Percentiles rank a stretch among this genome's conserved stretches.
phyloP scores from a whole-genome alignment of 768 basidiomycete genomes.

The Boletus reticulatus region DNA sequence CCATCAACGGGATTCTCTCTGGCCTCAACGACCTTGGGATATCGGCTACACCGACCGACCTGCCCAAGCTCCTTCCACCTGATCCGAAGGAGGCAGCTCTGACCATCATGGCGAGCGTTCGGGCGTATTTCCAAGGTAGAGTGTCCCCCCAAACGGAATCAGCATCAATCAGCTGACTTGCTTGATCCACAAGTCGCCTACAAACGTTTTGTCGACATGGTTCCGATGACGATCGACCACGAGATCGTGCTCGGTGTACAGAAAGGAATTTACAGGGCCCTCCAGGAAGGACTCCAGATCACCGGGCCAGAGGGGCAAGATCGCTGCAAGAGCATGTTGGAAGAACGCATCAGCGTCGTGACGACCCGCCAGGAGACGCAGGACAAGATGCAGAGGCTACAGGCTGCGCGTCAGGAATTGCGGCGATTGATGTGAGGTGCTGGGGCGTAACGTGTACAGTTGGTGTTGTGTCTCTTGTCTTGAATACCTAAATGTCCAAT shows the following conservation, averaged over 20 bases:
- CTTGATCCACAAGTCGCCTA: slow-evolving; percentile 40
- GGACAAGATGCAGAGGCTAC: slow-evolving; percentile 51
- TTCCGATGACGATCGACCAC: slow-evolving; percentile 42
- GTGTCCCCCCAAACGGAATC: not conserved
- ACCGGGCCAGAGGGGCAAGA: slow-evolving; percentile 44
- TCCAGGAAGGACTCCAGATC: slow-evolving; percentile 51
- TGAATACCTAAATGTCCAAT: too few relatives aligned
- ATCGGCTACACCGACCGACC: slow-evolving; percentile 36
- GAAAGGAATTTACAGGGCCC: slow-evolving; percentile 40
- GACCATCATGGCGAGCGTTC: slow-evolving; percentile 66
- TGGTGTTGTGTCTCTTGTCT: too few relatives aligned
- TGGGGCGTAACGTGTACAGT: too few relatives aligned
- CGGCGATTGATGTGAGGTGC: slow-evolving; percentile 1
- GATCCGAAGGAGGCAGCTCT: slow-evolving; percentile 57
- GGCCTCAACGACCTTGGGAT: slow-evolving; percentile 26
- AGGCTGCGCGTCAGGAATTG: slow-evolving; percentile 43
- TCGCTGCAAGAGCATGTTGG: slow-evolving; percentile 50
- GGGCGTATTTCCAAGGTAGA: slow-evolving; percentile 76
- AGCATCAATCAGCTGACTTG: not conserved
- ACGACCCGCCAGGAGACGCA: slow-evolving; percentile 45
- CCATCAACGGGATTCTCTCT: slow-evolving; percentile 31
- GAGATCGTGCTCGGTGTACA: slow-evolving; percentile 45
- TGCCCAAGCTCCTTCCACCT: slow-evolving; percentile 47
- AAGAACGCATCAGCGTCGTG: slow-evolving; percentile 46
- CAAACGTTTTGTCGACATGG: slow-evolving; percentile 44